Conservation (phyloP, 495 filamentous ascomycete genomes). For the Astrocystis sublimbata region DNA sequence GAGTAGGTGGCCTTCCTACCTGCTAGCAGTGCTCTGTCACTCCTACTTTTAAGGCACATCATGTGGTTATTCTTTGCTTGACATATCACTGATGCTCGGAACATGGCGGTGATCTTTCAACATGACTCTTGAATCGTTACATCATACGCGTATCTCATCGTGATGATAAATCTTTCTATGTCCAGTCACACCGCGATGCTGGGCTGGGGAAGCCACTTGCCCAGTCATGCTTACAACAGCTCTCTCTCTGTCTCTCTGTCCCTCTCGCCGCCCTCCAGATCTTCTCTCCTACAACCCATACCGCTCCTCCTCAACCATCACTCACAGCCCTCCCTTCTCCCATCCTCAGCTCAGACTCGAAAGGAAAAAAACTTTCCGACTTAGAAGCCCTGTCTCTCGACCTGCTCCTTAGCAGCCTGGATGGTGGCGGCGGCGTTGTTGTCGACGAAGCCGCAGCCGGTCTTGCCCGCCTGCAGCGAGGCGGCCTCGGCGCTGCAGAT, state of each 20-base stretch:
- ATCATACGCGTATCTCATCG: not conserved
- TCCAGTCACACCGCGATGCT: no score
- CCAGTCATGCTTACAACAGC: no score
- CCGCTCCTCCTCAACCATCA: not conserved
- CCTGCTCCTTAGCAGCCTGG: constrained; percentile 44
- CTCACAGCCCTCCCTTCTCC: not conserved
- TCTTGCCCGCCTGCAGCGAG: constrained; percentile 43
- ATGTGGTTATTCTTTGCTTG: not conserved
- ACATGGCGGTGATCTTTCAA: not conserved
- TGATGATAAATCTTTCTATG: not conserved
- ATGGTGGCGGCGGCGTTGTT: constrained; percentile 43
- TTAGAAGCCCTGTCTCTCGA: constrained; percentile 44
- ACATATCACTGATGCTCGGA: not conserved
- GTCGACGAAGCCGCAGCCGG: constrained; percentile 46
- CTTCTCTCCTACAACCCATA: not conserved
- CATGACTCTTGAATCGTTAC: not conserved
- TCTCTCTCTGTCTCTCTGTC: no score
- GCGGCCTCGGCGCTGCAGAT: constrained; percentile 48
- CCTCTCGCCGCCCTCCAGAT: no score
- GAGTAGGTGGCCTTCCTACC: not conserved
- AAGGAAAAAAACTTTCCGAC: not conserved
- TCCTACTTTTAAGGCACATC: no score
- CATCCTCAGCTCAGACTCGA: no score
- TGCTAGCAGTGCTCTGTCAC: no score
- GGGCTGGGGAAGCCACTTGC: no score